Conservation (phyloP, 768 basidiomycete species). For the Psilocybe cubensis region DNA sequence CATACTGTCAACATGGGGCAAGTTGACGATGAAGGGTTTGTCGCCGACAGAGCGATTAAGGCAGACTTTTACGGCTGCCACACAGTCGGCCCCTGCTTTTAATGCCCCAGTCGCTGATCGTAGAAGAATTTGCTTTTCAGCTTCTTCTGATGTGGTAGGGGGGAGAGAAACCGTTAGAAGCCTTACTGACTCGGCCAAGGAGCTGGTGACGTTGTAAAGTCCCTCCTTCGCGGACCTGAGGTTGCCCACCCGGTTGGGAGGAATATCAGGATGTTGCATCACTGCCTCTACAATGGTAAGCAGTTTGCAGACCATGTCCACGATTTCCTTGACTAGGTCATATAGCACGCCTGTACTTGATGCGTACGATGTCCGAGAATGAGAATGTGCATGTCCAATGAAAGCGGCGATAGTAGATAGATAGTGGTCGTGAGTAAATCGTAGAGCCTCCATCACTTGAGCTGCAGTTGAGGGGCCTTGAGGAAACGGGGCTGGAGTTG, state of each 20-base stretch:
- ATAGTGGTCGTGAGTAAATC: constrained; percentile 87
- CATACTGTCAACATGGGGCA: constrained; percentile 54
- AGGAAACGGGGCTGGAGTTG: constrained; percentile 63
- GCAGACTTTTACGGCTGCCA: constrained; percentile 83
- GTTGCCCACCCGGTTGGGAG: constrained; percentile 60
- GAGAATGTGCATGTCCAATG: constrained; percentile 95
- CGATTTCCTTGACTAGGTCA: constrained; percentile 92
- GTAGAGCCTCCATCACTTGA: constrained; percentile 76
- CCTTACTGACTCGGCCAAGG: constrained; percentile 88
- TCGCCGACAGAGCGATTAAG: constrained; percentile 66
- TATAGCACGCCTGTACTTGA: constrained; percentile 93
- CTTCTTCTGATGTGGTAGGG: constrained; percentile 68
- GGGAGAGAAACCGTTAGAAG: constrained; percentile 61
- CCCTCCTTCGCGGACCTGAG: constrained; percentile 77
- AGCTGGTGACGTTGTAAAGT: constrained; percentile 82
- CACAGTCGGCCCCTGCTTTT: constrained; percentile 88
- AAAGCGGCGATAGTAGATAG: constrained; percentile 96
- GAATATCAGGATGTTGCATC: constrained; percentile 73
- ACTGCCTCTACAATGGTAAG: constrained; percentile 92
- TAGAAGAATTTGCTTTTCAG: constrained; percentile 77
- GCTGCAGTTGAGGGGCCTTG: constrained; percentile 69
- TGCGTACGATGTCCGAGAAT: constrained; percentile 88
- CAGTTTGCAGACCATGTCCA: constrained; percentile 91
- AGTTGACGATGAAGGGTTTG: constrained; percentile 65
- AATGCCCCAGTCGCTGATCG: constrained; percentile 88